Conservation (phyloP, 2,329 filamentous ascomycete species). For the Fusarium secorum region DNA sequence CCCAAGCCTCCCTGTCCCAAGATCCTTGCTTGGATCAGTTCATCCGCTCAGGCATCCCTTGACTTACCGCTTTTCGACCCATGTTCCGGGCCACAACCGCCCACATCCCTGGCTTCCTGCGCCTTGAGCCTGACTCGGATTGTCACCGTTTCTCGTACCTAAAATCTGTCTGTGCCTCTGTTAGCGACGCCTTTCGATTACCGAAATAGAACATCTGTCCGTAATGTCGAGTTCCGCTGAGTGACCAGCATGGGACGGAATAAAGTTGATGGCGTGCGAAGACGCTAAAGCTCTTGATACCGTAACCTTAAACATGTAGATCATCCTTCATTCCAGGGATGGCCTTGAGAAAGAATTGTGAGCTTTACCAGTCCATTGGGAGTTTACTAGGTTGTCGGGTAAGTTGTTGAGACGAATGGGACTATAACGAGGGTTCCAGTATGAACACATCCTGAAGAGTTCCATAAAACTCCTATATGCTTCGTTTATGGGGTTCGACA, state of each 20-base stretch:
- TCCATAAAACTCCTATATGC: not conserved
- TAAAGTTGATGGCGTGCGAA: not conserved
- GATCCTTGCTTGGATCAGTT: constrained; percentile 33
- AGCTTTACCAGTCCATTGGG: not conserved
- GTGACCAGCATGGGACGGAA: not conserved
- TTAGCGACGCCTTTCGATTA: constrained; percentile 12
- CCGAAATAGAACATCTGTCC: constrained; percentile 23
- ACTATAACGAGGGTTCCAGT: not conserved
- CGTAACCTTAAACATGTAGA: not conserved
- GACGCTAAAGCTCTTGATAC: not conserved
- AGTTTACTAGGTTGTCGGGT: not conserved
- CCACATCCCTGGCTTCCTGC: not conserved
- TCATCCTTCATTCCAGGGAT: not conserved
- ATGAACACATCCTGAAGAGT: not conserved
- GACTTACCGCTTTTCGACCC: constrained; percentile 2
- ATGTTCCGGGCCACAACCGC: constrained; percentile 15
- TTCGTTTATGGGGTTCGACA: not conserved
- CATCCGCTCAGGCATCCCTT: constrained; percentile 18
- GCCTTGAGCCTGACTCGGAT: not conserved
- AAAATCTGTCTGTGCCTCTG: constrained; percentile 2
- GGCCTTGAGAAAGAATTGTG: not conserved
- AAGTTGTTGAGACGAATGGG: not conserved
- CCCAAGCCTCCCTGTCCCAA: not conserved
- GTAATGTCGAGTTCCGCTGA: not conserved
- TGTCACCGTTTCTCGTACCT: constrained; percentile 17